Conservation (phyloP, 768 basidiomycete species). For the Kwoniella pini region DNA sequence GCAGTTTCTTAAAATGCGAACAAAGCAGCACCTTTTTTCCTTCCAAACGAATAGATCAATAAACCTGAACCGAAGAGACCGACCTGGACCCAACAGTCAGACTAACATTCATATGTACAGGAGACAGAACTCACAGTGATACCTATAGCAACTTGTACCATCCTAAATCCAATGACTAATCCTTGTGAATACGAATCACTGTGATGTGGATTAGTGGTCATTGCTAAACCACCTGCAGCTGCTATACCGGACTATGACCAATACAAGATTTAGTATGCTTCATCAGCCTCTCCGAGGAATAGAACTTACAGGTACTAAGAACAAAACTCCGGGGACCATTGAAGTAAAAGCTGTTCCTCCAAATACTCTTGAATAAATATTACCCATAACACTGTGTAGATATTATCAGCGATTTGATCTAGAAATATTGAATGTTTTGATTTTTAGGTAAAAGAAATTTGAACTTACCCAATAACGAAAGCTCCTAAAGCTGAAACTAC, state of each 20-base stretch:
- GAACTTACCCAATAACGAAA: slow-evolving; percentile 67
- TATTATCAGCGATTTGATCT: too few relatives aligned
- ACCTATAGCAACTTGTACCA: slow-evolving; percentile 85
- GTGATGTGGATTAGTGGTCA: slow-evolving; percentile 41
- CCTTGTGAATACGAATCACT: slow-evolving; percentile 63
- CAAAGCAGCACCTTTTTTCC: slow-evolving; percentile 77
- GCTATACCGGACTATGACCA: slow-evolving; percentile 63
- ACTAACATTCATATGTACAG: background rate
- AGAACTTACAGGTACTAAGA: slow-evolving; percentile 77
- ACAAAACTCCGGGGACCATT: slow-evolving; percentile 77
- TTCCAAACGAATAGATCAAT: slow-evolving; percentile 81
- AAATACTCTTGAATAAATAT: slow-evolving; percentile 73
- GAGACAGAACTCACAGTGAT: slow-evolving; percentile 62
- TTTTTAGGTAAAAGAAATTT: background rate
- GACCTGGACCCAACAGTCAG: slow-evolving; percentile 50
- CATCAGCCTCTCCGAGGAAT: too few relatives aligned
- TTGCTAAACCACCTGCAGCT: slow-evolving; percentile 77
- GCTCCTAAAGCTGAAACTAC: slow-evolving; percentile 78
- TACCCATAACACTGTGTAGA: slow-evolving; percentile 63
- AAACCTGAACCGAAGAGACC: slow-evolving; percentile 86
- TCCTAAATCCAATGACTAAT: slow-evolving; percentile 78
- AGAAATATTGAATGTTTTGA: background rate
- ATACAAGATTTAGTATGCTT: background rate
- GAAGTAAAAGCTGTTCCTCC: slow-evolving; percentile 69
- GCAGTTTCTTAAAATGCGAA: slow-evolving; percentile 62